These are phyloP conservation scores for Vigna nakashimae DNA, from an alignment of 306 rosid species.

Conservation along the genomic window DNA sequence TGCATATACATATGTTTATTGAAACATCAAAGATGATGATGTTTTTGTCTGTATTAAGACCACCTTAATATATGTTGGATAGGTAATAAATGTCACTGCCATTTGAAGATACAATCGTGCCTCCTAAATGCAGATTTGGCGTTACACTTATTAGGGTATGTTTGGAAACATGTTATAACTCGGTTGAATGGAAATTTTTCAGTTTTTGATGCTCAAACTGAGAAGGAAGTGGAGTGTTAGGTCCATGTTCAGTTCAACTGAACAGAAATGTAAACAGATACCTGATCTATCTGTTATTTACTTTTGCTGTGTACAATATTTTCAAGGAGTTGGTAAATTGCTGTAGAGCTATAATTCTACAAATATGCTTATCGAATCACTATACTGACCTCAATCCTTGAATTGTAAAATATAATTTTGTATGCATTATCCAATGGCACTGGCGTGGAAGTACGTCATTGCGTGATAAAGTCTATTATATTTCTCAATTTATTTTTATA, in stretches of 20 bases:
- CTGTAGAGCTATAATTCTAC: neutral
- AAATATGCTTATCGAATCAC: too few relatives aligned
- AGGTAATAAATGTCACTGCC: constrained; percentile 17
- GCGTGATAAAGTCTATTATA: neutral
- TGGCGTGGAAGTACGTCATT: neutral
- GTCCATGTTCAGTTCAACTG: too few relatives aligned
- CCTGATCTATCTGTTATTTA: neutral
- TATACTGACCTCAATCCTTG: too few relatives aligned
- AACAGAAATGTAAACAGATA: too few relatives aligned
- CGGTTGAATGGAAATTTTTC: too few relatives aligned
- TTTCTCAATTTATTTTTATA: neutral
- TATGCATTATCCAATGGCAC: neutral
- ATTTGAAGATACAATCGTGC: constrained; percentile 33
- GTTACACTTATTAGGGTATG: neutral
- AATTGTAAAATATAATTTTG: neutral
- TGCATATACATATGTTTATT: constrained; percentile 7
- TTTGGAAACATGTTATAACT: too few relatives aligned
- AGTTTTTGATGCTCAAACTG: too few relatives aligned
- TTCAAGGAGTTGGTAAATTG: constrained; percentile 6
- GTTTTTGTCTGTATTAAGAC: constrained; percentile 18
- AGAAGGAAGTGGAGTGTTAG: too few relatives aligned
- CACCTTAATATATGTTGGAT: constrained; percentile 16
- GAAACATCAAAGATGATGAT: constrained; percentile 19
- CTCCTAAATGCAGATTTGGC: constrained; percentile 21
- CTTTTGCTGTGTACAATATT: neutral